Evolutionary conservation across 768 basidiomycete genomes (phyloP), one percentile per base, ranked within the genome.

Genomic region (Tricholoma sp.): DNA sequence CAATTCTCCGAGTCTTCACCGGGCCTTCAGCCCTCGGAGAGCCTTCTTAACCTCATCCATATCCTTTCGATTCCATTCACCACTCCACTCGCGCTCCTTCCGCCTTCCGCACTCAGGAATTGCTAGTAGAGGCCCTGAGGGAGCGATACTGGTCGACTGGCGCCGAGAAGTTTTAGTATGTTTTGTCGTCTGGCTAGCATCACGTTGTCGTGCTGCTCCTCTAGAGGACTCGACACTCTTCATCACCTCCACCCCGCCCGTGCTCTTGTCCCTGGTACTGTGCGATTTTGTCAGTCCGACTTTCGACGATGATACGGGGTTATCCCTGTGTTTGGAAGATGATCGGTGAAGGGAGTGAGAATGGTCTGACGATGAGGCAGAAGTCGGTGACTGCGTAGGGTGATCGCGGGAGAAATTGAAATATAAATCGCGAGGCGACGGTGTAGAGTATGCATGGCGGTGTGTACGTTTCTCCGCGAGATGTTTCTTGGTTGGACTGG

Each of bases 11-110:
- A 24, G 24, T 24, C 24, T 24, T 57, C 54, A 56, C 29, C 29
- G 39, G 9, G 50, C 24, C 34, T 57, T 60, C 54, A 61, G 49
- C 17, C 34, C 57, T 18, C 61, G 51, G 17, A 62, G 42, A 6
- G 28, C 58, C 32, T 50, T 57, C n/a, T 54, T 53, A 45, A 59
- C 55, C 54, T 63, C 61, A 34, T 60, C 56, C 58, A 65, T 62
- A 52, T 68, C 63, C 57, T 57, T 62, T 45, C 65, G 60, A 53
- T 66, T 68, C 66, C 66, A 68, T 54, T 66, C 66, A 28, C 66
- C 66, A 32, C 63, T 65, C 66, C 66, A 68, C 17, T 60, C 64
- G 37, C 57, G 63, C 39, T 61, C 63, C 53, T 58, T 66, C 51
- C 52, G 28, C 33, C 48, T 49, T n/a, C 47, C 47, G 10, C n/a